These are phyloP conservation scores for Lobosporangium transversale DNA, from an alignment of 192 early-diverging fungal species.

Conservation along the genomic window DNA sequence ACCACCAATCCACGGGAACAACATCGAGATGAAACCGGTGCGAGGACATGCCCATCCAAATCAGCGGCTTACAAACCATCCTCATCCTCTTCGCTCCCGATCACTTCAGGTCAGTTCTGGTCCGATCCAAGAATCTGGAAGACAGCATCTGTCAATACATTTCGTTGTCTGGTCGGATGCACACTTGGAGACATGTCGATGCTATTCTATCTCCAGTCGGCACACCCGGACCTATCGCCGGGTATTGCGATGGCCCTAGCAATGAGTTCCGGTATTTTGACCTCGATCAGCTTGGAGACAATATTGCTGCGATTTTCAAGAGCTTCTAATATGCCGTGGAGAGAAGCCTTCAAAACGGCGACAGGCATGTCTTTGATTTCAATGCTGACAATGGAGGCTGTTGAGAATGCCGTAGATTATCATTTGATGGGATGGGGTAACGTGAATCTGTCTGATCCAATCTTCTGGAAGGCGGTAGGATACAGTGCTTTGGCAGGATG, in stretches of 20 bases:
- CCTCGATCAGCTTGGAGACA: slow-evolving; percentile 62
- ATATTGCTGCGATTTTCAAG: slow-evolving; percentile 46
- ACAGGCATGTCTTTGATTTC: slow-evolving; percentile 67
- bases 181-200: slow-evolving; percentile 62
- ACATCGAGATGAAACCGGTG: too few species aligned
- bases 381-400: slow-evolving; percentile 65
- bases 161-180: slow-evolving; percentile 66
- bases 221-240: slow-evolving; percentile 55
- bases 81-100: slow-evolving; percentile 3
- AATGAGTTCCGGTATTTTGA: slow-evolving; percentile 61
- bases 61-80: not conserved
- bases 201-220: slow-evolving; percentile 62
- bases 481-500: slow-evolving; percentile 56
- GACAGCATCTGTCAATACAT: slow-evolving; percentile 58
- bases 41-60: too few species aligned
- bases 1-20: not conserved
- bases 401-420: slow-evolving; percentile 65
- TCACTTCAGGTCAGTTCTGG: slow-evolving; percentile 49
- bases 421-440: slow-evolving; percentile 61
- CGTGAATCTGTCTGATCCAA: slow-evolving; percentile 51
- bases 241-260: slow-evolving; percentile 51
- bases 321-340: slow-evolving; percentile 26
- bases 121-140: slow-evolving; percentile 54
- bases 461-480: slow-evolving; percentile 58
- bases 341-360: slow-evolving; percentile 60